Evolutionary conservation across 208 protist species (phyloP).

Genomic region (Cochliopodium minus): DNA sequence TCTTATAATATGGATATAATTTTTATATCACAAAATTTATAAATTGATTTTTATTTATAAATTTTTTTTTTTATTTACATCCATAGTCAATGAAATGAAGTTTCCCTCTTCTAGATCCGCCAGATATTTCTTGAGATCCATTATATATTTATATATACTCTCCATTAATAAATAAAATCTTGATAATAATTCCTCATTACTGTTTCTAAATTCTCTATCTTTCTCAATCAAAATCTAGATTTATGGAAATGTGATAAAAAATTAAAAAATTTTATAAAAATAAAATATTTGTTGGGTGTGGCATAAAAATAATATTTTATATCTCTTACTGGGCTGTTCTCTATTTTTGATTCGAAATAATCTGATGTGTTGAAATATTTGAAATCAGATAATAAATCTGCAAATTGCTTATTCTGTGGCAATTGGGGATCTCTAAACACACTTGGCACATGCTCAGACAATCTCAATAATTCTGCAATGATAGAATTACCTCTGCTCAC

Average conservation of each 20-base stretch:
- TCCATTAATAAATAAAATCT: slow-evolving; percentile 88
- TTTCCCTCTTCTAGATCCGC: slow-evolving; percentile 64
- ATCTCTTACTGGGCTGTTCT: background rate
- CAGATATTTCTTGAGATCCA: slow-evolving; percentile 64
- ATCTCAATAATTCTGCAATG: slow-evolving; percentile 68
- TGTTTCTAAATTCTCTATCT: slow-evolving; percentile 48
- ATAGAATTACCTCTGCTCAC: slow-evolving; percentile 67
- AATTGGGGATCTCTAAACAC: slow-evolving; percentile 15
- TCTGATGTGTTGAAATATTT: slow-evolving; percentile 54
- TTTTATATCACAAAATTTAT: background rate
- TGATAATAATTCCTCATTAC: slow-evolving; percentile 76
- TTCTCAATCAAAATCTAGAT: slow-evolving; percentile 38
- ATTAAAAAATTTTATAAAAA: background rate
- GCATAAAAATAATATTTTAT: background rate
- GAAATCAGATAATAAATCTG: slow-evolving; percentile 71
- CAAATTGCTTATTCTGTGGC: slow-evolving; percentile 41
- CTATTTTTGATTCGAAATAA: slow-evolving; percentile 31
- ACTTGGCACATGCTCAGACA: slow-evolving; percentile 64
- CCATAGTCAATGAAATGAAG: slow-evolving; percentile 68
- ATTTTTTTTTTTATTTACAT: slow-evolving; percentile 24
- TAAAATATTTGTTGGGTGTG: background rate
- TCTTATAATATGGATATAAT: background rate
- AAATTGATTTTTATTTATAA: background rate
- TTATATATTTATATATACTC: slow-evolving; percentile 77
- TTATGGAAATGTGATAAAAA: background rate